Percentiles rank a stretch among this genome's conserved stretches.
Conservation (phyloP, 164 flowering plant genomes). For the Magnolia sinica region DNA sequence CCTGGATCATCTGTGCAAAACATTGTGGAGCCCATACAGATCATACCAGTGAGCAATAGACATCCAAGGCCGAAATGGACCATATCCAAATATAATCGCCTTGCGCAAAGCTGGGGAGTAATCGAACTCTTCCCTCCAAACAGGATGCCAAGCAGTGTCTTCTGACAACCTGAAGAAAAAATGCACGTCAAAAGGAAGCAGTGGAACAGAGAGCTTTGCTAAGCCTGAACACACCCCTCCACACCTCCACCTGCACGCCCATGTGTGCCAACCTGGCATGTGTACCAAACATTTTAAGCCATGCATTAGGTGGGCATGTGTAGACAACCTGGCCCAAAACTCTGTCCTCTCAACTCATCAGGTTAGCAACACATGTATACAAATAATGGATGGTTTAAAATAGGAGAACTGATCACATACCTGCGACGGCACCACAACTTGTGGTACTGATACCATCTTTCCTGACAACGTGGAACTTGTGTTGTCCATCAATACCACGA, state of each 20-base stretch:
- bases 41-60: constrained; percentile 88
- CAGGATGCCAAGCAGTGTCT: constrained; percentile 96
- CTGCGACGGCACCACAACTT: too few relatives aligned
- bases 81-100: constrained; percentile 74
- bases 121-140: constrained; percentile 58
- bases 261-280: background rate
- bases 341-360: too few relatives aligned
- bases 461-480: too few relatives aligned
- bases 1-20: too few relatives aligned
- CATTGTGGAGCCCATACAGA: background rate
- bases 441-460: too few relatives aligned
- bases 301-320: background rate
- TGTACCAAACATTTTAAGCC: background rate
- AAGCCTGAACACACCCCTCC: background rate
- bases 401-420: too few relatives aligned
- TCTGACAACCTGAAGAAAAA: constrained; percentile 51
- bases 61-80: constrained; percentile 87
- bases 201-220: background rate
- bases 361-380: too few relatives aligned
- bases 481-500: too few relatives aligned
- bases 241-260: background rate
- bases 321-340: too few relatives aligned
- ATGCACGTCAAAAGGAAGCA: constrained; percentile 3
- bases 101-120: constrained; percentile 53
- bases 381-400: too few relatives aligned